Percentiles rank a stretch among this genome's conserved stretches.
These are phyloP conservation scores for Lachancea meyersii DNA, from an alignment of 805 yeast genomes.

Conservation along the genomic window DNA sequence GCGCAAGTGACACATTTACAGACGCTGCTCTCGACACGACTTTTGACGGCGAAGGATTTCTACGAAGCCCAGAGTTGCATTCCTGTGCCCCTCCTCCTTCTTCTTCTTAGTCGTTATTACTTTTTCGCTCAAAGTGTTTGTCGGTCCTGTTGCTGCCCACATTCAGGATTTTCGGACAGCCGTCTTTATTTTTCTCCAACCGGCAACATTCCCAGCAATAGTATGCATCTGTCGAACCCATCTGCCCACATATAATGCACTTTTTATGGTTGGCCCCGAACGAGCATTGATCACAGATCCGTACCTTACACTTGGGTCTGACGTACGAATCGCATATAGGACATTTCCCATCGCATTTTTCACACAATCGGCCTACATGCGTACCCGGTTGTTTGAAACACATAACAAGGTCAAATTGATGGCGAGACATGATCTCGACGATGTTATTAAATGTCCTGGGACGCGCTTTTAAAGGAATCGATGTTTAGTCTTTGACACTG, in stretches of 20 bases:
- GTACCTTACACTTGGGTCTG: slow-evolving; percentile 57
- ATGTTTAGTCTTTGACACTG: too few relatives aligned
- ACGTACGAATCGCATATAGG: slow-evolving; percentile 86
- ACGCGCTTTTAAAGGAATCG: too few relatives aligned
- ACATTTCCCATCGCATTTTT: slow-evolving; percentile 85
- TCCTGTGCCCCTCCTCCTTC: too few relatives aligned
- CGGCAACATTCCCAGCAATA: slow-evolving; percentile 83
- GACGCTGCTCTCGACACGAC: not conserved
- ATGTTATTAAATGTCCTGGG: not conserved
- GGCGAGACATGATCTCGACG: slow-evolving; percentile 61
- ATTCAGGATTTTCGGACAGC: slow-evolving; percentile 82
- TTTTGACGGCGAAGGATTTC: not conserved
- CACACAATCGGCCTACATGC: slow-evolving; percentile 63
- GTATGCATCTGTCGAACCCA: slow-evolving; percentile 62
- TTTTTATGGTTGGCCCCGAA: slow-evolving; percentile 56
- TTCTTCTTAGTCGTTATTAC: not conserved
- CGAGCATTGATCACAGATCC: slow-evolving; percentile 81
- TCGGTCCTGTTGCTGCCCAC: slow-evolving; percentile 74
- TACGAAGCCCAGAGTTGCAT: not conserved
- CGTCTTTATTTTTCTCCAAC: slow-evolving; percentile 77
- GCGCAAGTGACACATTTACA: not conserved
- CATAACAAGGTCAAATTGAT: slow-evolving; percentile 76
- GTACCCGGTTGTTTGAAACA: slow-evolving; percentile 85
- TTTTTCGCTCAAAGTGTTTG: slow-evolving; percentile 43
- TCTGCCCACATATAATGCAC: slow-evolving; percentile 71